Percentiles rank a stretch among this genome's conserved stretches.
These are phyloP conservation scores for Poronia punctata DNA, from an alignment of 495 filamentous ascomycete species.

Conservation along the genomic window DNA sequence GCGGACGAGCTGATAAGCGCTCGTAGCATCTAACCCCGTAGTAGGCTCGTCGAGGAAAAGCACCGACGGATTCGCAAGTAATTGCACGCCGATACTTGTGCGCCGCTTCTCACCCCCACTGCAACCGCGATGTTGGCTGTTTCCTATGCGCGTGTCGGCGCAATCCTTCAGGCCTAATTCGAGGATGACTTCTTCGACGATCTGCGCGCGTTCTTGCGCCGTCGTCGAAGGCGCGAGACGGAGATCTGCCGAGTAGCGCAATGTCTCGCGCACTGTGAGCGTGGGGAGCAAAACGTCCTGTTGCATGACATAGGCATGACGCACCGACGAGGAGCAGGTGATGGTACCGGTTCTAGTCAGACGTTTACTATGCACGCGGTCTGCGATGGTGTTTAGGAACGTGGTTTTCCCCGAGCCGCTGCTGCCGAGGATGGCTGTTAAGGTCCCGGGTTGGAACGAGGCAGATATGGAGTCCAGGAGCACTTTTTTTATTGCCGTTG, in stretches of 20 bases:
- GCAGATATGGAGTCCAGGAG: slow-evolving; percentile 24
- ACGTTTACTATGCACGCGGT: slow-evolving; percentile 50
- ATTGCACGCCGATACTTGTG: slow-evolving; percentile 66
- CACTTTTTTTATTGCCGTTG: slow-evolving; percentile 21
- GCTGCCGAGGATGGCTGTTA: slow-evolving; percentile 67
- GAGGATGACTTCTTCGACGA: slow-evolving; percentile 67
- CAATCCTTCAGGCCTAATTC: slow-evolving; percentile 70
- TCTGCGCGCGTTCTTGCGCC: slow-evolving; percentile 45
- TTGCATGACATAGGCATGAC: slow-evolving; percentile 70
- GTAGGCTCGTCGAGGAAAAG: slow-evolving; percentile 73
- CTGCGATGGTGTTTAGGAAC: slow-evolving; percentile 61
- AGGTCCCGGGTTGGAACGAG: slow-evolving; percentile 39
- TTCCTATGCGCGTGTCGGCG: slow-evolving; percentile 63
- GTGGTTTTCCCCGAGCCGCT: slow-evolving; percentile 71
- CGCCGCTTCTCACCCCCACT: slow-evolving; percentile 71
- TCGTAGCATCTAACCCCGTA: slow-evolving; percentile 66
- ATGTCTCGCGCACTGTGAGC: slow-evolving; percentile 65
- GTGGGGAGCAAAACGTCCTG: slow-evolving; percentile 65
- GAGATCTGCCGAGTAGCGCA: slow-evolving; percentile 63
- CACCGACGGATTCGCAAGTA: slow-evolving; percentile 67
- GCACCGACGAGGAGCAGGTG: slow-evolving; percentile 50
- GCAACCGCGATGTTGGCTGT: slow-evolving; percentile 60
- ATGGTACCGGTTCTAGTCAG: slow-evolving; percentile 47
- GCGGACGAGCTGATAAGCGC: slow-evolving; percentile 63
- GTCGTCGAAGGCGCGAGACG: slow-evolving; percentile 56